Percentiles rank a stretch among this genome's conserved stretches.
Evolutionary conservation across 2,329 filamentous ascomycete species (phyloP).

Genomic region (Raffaelea ambrosiae): DNA sequence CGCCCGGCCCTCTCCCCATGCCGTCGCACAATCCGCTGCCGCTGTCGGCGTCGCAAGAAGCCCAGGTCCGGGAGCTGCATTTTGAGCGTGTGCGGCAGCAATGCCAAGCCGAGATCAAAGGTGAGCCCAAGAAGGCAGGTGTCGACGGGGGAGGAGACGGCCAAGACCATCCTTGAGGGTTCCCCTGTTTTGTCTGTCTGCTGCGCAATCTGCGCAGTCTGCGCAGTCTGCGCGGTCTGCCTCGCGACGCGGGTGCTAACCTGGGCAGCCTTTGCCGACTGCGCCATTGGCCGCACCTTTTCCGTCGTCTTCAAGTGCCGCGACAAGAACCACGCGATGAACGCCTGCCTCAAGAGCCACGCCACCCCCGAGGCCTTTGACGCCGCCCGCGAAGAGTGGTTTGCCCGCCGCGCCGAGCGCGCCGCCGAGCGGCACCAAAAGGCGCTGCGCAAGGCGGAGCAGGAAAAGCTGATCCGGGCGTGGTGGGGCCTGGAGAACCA

Average conservation of each 20-base stretch:
- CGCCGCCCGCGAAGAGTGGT: conserved; percentile 88
- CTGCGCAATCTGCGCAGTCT: conserved; percentile 49
- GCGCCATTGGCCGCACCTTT: conserved; percentile 77
- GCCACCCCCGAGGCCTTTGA: conserved; percentile 82
- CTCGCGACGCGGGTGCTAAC: conserved; percentile 62
- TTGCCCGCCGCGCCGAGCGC: conserved; percentile 64
- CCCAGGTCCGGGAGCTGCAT: conserved; percentile 72
- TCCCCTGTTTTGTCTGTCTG: neutral
- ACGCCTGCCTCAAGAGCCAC: conserved; percentile 82
- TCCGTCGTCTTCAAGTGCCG: conserved; percentile 84
- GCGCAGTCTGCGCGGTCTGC: conserved; percentile 79
- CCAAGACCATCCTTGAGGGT: neutral
- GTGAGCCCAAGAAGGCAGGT: conserved; percentile 31
- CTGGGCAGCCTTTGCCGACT: conserved; percentile 74
- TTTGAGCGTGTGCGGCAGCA: conserved; percentile 67
- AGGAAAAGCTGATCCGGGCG: conserved; percentile 57
- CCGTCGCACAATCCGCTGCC: conserved; percentile 73
- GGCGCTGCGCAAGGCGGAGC: conserved; percentile 48
- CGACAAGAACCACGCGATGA: conserved; percentile 74
- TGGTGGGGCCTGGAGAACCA: conserved; percentile 51
- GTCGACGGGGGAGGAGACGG: too few relatives aligned
- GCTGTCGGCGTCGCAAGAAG: conserved; percentile 71
- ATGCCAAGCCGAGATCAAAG: conserved; percentile 72
- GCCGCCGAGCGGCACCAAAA: conserved; percentile 58
- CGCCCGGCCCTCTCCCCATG: too few relatives aligned